Evolutionary conservation across 176 grass and related monocot species (phyloP).

Genomic region (Oryza meridionalis): DNA sequence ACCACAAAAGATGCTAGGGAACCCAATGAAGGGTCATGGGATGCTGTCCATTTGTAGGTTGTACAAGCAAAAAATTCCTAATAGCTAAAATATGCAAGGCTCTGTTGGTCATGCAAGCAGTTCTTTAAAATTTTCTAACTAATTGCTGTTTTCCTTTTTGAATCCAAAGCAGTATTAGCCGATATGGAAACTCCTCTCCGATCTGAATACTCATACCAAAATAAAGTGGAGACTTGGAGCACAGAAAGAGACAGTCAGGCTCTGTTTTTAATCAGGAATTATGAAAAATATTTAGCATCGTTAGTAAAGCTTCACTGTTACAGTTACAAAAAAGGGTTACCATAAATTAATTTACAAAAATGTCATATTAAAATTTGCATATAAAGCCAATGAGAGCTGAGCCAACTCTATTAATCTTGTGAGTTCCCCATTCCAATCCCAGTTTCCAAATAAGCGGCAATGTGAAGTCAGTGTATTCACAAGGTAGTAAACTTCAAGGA

Average conservation of each 20-base stretch:
- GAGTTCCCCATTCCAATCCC: neutral
- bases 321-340: neutral
- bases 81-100: conserved; percentile 5
- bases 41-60: neutral
- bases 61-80: conserved; percentile 24
- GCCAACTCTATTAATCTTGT: neutral
- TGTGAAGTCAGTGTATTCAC: neutral
- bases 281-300: neutral
- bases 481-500: neutral
- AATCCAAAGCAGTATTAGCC: conserved; percentile 11
- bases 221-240: neutral
- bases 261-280: conserved; percentile 1
- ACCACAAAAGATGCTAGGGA: neutral
- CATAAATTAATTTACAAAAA: neutral
- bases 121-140: neutral
- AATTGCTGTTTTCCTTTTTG: conserved; percentile 1
- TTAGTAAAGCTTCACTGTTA: neutral
- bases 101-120: neutral
- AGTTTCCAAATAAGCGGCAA: conserved; percentile 9
- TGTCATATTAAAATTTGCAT: neutral
- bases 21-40: neutral
- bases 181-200: neutral
- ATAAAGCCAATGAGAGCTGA: neutral
- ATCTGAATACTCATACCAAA: neutral
- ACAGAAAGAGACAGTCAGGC: neutral